Base-by-base conservation (phyloP, 768 basidiomycete species). In the Phlebiopsis flavidoalba region DNA sequence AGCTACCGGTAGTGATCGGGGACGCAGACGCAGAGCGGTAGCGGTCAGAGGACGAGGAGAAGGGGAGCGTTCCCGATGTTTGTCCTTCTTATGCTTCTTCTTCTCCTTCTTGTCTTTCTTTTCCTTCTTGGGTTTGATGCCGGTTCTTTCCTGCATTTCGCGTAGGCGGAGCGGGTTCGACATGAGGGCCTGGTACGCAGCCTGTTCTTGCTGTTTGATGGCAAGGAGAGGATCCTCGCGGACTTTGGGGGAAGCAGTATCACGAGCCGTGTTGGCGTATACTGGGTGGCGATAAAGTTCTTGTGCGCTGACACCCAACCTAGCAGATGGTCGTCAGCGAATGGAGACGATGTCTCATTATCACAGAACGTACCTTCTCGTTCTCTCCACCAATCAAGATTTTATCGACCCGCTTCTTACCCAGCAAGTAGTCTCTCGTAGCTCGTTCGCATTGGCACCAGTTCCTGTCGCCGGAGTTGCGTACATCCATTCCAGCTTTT, bases 401-500 rank as follows among this genome's bases (percentile, higher is more conserved):
- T 76, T 98, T 95, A 73, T 99, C 97, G 1, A 99, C 96, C 62
- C 97, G 79, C 77, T 95, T 97, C 84, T 98, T 98, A 24, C 97
- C 97, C 33, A 99, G 80, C 1, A 99, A 77, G 72, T 99, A 99
- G 67, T 95, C 94, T n/a, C 77, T 99, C 97, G n/a, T 65, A 98
- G 74, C 63, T 98, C 96, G 66, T 94, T 96, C 35, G 89, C 72
- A 70, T 94, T 95, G 66, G 90, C 85, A 57, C 77, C 88, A 62
- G 81, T 88, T n/a, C 95, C 95, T 3, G 89, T 87, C 0, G 94
- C 93, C 4, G 97, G 97, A 1, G 96, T 97, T n/a, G 96, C 80
- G 76, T 98, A 99, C 93, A 99, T 96, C 97, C 97, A 99, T 72
- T 99, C 97, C 53, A 99, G 73, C 71, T 94, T 94, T n/a, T 75